Conservation (phyloP, 2,329 filamentous ascomycete species). For the Nigrospora osmanthi region DNA sequence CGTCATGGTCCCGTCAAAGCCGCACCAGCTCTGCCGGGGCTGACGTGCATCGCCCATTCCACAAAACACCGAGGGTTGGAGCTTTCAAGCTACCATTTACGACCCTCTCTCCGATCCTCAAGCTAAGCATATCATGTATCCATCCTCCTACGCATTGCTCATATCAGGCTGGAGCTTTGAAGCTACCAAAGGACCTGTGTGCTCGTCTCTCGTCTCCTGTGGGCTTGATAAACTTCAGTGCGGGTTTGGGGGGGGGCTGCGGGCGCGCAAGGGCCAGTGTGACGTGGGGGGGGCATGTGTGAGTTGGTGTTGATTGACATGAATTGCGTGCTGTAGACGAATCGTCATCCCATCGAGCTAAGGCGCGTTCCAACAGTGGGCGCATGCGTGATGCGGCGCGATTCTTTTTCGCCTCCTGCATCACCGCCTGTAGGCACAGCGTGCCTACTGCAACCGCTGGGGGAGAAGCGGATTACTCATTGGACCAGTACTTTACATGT, state of each 20-base stretch:
- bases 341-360: too few species aligned
- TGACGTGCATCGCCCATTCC: background rate
- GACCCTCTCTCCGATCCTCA: slow-evolving; percentile 25
- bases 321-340: too few species aligned
- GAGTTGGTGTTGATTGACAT: too few species aligned
- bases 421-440: slow-evolving; percentile 3
- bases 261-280: background rate
- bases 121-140: too few species aligned
- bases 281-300: background rate
- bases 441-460: slow-evolving; percentile 5
- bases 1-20: background rate
- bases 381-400: too few species aligned
- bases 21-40: background rate
- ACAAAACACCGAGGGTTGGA: slow-evolving; percentile 28
- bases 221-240: background rate
- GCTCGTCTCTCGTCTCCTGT: slow-evolving; percentile 17
- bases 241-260: background rate
- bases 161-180: slow-evolving; percentile 55
- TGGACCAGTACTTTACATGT: slow-evolving; percentile 41
- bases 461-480: background rate
- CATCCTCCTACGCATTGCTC: slow-evolving; percentile 6
- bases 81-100: slow-evolving; percentile 41
- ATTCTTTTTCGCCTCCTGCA: background rate
- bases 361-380: too few species aligned
- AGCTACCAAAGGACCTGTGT: slow-evolving; percentile 51